Evolutionary conservation across 2,329 filamentous ascomycete genomes (phyloP).

Genomic region (Pseudogymnoascus sp.): DNA sequence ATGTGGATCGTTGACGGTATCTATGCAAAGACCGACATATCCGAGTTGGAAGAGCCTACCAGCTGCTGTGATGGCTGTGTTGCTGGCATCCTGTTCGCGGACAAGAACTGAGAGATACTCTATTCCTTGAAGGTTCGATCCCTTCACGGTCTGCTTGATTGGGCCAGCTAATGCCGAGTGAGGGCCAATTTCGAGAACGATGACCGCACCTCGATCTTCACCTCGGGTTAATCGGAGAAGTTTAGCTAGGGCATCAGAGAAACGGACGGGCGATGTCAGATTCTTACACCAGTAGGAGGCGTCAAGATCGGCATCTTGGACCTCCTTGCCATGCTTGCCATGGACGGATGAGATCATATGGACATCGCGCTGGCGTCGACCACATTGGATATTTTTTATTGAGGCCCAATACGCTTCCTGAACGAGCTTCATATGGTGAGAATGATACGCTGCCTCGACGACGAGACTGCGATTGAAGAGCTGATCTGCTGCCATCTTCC

Average conservation of each 20-base stretch:
- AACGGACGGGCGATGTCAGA: slow-evolving; percentile 37
- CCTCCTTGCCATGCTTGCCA: slow-evolving; percentile 14
- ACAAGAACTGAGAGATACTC: slow-evolving; percentile 13
- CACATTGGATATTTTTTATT: neutral
- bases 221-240: neutral
- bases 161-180: slow-evolving; percentile 32
- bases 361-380: neutral
- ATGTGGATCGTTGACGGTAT: neutral
- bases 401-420: slow-evolving; percentile 19
- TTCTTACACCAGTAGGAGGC: slow-evolving; percentile 39
- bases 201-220: neutral
- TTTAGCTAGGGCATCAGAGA: slow-evolving; percentile 18
- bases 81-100: slow-evolving; percentile 14
- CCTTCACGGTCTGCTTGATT: slow-evolving; percentile 22
- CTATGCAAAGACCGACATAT: neutral
- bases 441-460: slow-evolving; percentile 26
- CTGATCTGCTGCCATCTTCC: slow-evolving; percentile 13
- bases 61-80: slow-evolving; percentile 13
- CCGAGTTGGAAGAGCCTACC: slow-evolving; percentile 12
- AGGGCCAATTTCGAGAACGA: slow-evolving; percentile 23
- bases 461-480: slow-evolving; percentile 18
- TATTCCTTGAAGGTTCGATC: neutral
- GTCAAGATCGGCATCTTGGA: neutral
- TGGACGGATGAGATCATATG: neutral
- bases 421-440: slow-evolving; percentile 28